These are phyloP conservation scores for Filosporella fistucella DNA, from an alignment of 495 filamentous ascomycete species.

Conservation along the genomic window DNA sequence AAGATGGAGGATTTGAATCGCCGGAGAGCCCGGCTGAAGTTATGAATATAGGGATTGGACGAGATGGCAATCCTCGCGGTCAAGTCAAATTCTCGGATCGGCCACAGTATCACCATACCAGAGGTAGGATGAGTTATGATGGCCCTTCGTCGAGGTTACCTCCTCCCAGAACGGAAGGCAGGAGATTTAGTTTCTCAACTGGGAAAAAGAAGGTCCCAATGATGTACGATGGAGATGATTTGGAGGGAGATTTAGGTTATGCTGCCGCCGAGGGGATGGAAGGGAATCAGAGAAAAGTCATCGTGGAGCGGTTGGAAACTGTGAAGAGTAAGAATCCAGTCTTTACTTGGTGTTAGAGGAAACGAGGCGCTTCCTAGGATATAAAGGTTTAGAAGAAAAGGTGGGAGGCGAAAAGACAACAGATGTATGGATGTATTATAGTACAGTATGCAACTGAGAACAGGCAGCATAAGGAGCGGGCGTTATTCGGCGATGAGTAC, in stretches of 20 bases:
- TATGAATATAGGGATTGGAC: slow-evolving; percentile 13
- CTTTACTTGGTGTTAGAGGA: slow-evolving; percentile 98
- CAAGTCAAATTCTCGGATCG: slow-evolving; percentile 20
- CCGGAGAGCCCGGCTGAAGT: slow-evolving; percentile 9
- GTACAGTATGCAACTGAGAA: too few relatives aligned
- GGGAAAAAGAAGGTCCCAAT: slow-evolving; percentile 9
- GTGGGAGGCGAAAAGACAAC: too few relatives aligned
- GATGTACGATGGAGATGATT: slow-evolving; percentile 61
- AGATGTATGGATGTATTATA: too few relatives aligned
- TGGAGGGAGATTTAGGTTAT: slow-evolving; percentile 90
- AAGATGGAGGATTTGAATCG: slow-evolving; percentile 11
- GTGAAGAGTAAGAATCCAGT: slow-evolving; percentile 94
- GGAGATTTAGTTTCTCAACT: slow-evolving; percentile 23
- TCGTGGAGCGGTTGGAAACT: slow-evolving; percentile 91
- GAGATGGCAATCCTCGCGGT: slow-evolving; percentile 6
- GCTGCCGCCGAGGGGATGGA: slow-evolving; percentile 92
- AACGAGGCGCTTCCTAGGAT: not conserved
- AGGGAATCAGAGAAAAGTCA: slow-evolving; percentile 82
- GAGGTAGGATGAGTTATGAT: slow-evolving; percentile 32
- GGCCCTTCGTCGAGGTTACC: slow-evolving; percentile 25
- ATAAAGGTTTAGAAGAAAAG: not conserved
- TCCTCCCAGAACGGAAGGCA: slow-evolving; percentile 6
- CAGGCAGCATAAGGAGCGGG: too few relatives aligned
- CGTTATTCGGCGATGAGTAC: too few relatives aligned
- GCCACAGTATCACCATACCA: slow-evolving; percentile 13